Conservation (phyloP, 306 rosid species). For the Begonia masoniana region DNA sequence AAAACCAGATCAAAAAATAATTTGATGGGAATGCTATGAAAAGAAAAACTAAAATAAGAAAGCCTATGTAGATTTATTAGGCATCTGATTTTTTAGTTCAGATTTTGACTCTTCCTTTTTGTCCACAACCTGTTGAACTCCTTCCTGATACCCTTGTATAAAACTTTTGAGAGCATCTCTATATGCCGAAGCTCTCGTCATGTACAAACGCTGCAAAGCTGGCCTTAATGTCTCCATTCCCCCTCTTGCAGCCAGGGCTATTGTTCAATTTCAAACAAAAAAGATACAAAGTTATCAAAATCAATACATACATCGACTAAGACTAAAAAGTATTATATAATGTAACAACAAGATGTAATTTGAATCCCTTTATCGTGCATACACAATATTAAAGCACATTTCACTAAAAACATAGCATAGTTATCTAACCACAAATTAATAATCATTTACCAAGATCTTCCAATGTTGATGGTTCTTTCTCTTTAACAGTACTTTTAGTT, state of each 20-base stretch:
- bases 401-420: neutral
- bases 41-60: neutral
- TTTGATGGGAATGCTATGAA: no score
- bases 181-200: constrained; percentile 88
- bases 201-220: constrained; percentile 68
- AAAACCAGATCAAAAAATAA: no score
- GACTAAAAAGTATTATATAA: neutral
- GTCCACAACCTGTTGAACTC: constrained; percentile 58
- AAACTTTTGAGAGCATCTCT: constrained; percentile 80
- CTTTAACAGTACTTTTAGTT: constrained; percentile 26
- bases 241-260: constrained; percentile 78
- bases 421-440: constrained; percentile 3
- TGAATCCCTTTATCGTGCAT: no score
- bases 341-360: no score
- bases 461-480: constrained; percentile 56
- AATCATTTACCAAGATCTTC: constrained; percentile 69
- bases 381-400: no score
- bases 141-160: constrained; percentile 75
- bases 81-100: constrained; percentile 21
- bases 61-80: neutral
- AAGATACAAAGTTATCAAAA: no score
- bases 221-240: constrained; percentile 69
- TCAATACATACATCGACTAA: neutral
- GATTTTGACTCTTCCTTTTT: constrained; percentile 36
- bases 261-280: constrained; percentile 14